phyloP scores from a whole-genome alignment of 768 basidiomycete species.

The Tulasnella sp. region DNA sequence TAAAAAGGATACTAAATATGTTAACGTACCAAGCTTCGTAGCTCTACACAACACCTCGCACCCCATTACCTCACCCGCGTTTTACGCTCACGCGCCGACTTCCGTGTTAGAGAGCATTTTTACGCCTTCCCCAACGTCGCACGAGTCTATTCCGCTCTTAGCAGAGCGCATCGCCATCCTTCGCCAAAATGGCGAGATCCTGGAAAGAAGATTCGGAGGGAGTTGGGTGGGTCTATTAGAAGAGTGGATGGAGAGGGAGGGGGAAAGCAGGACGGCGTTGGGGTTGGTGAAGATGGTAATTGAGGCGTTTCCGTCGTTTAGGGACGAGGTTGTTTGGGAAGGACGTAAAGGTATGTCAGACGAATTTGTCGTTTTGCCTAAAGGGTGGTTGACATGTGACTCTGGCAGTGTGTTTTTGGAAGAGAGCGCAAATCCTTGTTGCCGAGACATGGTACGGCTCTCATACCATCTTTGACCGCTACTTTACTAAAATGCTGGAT shows the following conservation, averaged over 20 bases:
- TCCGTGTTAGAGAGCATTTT: conserved; percentile 57
- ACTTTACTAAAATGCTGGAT: background rate
- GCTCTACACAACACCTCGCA: conserved; percentile 62
- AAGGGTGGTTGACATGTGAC: background rate
- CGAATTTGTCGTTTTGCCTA: background rate
- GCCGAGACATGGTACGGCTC: conserved; percentile 57
- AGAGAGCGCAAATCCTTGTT: conserved; percentile 81
- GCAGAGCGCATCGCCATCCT: conserved; percentile 60
- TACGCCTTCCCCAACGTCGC: conserved; percentile 41
- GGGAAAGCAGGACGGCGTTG: conserved; percentile 51
- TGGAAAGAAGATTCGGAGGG: conserved; percentile 61
- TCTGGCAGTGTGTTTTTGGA: conserved; percentile 64
- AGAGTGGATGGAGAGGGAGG: conserved; percentile 42
- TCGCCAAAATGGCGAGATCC: conserved; percentile 60
- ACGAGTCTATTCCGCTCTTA: conserved; percentile 58
- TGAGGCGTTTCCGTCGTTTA: conserved; percentile 60
- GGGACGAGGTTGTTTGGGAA: conserved; percentile 50
- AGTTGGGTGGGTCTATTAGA: conserved; percentile 57
- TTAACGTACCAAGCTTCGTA: too few species aligned
- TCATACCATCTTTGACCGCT: background rate
- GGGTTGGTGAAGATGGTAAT: conserved; percentile 60
- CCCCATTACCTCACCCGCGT: conserved; percentile 71
- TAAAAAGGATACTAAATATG: too few species aligned
- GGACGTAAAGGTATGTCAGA: conserved; percentile 42
- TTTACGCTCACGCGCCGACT: conserved; percentile 70